Conservation (phyloP, 306 rosid genomes). For the Vicia sativa region DNA sequence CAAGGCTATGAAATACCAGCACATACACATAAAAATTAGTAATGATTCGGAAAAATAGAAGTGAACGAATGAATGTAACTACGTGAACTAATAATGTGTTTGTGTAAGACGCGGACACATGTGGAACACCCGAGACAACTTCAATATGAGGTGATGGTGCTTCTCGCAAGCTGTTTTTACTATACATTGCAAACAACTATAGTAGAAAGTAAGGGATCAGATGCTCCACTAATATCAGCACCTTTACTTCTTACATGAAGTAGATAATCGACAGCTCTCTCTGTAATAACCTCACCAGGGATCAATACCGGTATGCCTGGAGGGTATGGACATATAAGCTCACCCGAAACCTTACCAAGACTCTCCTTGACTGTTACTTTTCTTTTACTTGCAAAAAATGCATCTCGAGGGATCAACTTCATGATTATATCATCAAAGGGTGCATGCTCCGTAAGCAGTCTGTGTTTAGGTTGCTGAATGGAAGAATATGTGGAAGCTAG, state of each 20-base stretch:
- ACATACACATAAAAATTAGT: not conserved
- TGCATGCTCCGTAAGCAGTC: slow-evolving; percentile 22
- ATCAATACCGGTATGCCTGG: slow-evolving; percentile 82
- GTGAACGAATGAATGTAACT: not conserved
- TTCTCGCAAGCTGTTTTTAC: not conserved
- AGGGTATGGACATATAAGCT: slow-evolving; percentile 81
- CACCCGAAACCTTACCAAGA: slow-evolving; percentile 73
- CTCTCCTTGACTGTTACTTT: slow-evolving; percentile 58
- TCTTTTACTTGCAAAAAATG: slow-evolving; percentile 69
- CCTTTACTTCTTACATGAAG: slow-evolving; percentile 61
- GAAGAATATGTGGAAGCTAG: slow-evolving; percentile 43
- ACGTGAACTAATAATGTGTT: not conserved
- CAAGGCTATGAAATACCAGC: not conserved
- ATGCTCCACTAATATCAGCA: slow-evolving; percentile 69
- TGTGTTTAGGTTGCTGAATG: slow-evolving; percentile 36
- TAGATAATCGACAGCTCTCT: slow-evolving; percentile 69
- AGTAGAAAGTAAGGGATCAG: slow-evolving; percentile 71
- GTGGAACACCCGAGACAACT: not conserved
- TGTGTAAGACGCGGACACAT: not conserved
- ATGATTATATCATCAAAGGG: slow-evolving; percentile 55
- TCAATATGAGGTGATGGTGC: not conserved
- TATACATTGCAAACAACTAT: slow-evolving; percentile 59
- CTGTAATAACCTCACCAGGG: slow-evolving; percentile 74
- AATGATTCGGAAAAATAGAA: not conserved
- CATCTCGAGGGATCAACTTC: slow-evolving; percentile 79